Base-by-base conservation (phyloP, 1,139 yeast species). In the Geotrichum fermentans region DNA sequence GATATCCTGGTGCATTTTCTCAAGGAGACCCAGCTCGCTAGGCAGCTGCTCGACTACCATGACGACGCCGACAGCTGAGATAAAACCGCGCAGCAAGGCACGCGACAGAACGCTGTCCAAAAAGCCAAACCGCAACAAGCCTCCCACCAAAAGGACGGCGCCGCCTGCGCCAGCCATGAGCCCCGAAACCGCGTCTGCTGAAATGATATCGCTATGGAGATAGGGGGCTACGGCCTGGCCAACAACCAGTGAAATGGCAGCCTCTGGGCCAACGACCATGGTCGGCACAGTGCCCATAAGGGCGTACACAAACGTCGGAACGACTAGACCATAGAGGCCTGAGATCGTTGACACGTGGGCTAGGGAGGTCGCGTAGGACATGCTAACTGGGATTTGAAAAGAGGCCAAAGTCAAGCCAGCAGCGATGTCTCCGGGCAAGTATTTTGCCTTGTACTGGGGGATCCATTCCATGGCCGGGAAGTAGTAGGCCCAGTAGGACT, bases 211-310 rank as follows among this genome's bases (percentile, higher is more conserved):
- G n/a, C 54, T 55, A 26, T 56, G 49, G 30, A n/a, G 53, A 44
- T 65, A 68, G 1, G 71, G 71, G 55, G 85, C 88, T n/a, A 89
- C 83, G 0, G 94, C 89, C 62, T 88, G 96, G 2, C 97, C 97
- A 2, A 92, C 87, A 38, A 92, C 83, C 62, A 92, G 73, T 1
- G 95, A 85, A 26, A 90, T 84, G 1, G 97, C 96, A 7, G 92
- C 94, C 62, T 92, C 98, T 0, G 98, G 98, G 0, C 97, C 97
- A 6, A 90, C 95, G 49, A 90, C 84, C 96, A 92, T 86, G 61
- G 85, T 95, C 0, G 97, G 97, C 1, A 89, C 96, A 21, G 96
- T 82, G 0, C 98, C 97, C 61, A 90, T 77, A 1, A 90, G 57
- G 47, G 87, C 74, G 63, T 92, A 92, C 3, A 92, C 74, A 43